Base-by-base conservation (phyloP, 2,329 filamentous ascomycete genomes). In the Capronia americana region DNA sequence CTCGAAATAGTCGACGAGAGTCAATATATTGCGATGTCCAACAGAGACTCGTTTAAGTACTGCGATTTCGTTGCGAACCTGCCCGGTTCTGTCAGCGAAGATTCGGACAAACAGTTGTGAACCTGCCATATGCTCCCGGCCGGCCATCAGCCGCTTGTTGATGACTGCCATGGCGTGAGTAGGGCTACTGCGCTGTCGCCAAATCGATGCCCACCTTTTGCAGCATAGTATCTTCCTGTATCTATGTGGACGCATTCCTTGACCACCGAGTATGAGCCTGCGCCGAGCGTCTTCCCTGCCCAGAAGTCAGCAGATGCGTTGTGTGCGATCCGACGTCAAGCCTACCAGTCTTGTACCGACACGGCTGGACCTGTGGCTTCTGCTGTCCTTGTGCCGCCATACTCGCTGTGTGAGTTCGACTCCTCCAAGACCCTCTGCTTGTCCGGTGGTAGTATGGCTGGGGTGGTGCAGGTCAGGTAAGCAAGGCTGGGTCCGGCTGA, bases 201-300 rank as follows among this genome's bases (percentile, higher is more conserved):
- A 17, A 4, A 28, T 2, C 12, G 30, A 44, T 11, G n/a, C 51
- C 23, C 14, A 70, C 69, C 69, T 79, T 99, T 99, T 69, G 95
- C 94, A 30, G 95, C 95, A 88, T 98, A 99, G 81, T 97, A 98
- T 72, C 93, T 89, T 54, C 94, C 94, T 0, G 95, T 98, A 74
- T 98, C 94, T 75, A 98, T 98, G 78, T 99, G 95, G 30, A 98
- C 93, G 77, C 95, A 99, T 82, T 99, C 95, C 79, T 98, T 98
- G 70, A 99, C 95, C 57, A 98, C 95, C 44, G 93, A 97, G 81
- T 99, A 99, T 64, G 93, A 97, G 70, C 95, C 95, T 38, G 95
- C 93, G 70, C 95, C 95, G 63, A 99, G 84, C 26, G 95, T 98
- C 85, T 99, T 99, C 70, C 95, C 70, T 71, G 57, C 3, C 10